A percentile compares a stretch with the other conserved stretches of the same genome.
Evolutionary conservation across 106 monocot genomes (phyloP).

Genomic region (Amphibolis antarctica): DNA sequence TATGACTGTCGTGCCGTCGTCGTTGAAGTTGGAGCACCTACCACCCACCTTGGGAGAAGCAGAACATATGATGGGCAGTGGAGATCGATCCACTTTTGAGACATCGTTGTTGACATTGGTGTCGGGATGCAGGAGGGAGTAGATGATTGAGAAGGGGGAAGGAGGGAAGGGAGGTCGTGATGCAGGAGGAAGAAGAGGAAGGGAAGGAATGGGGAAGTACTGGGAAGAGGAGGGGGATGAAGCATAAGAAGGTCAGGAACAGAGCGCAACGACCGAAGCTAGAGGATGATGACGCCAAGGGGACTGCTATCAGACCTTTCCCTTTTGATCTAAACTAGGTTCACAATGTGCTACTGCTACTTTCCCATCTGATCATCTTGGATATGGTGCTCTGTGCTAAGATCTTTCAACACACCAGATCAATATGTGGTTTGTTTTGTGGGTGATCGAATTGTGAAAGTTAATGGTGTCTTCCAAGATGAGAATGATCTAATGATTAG

Average conservation of each 20-base stretch:
- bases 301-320: background rate
- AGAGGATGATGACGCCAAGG: slow-evolving; percentile 2
- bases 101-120: background rate
- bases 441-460: too few species aligned
- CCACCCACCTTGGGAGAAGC: background rate
- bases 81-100: background rate
- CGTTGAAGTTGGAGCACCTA: background rate
- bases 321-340: slow-evolving; percentile 11
- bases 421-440: too few species aligned
- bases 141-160: background rate
- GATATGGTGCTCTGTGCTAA: too few species aligned
- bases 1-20: background rate
- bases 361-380: background rate
- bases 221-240: background rate
- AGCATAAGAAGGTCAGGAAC: background rate
- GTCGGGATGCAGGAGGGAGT: background rate
- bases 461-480: too few species aligned
- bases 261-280: background rate
- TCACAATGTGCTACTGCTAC: too few species aligned
- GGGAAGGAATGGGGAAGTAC: background rate
- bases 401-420: too few species aligned
- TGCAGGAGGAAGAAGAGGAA: too few species aligned
- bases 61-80: background rate
- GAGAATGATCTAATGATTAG: too few species aligned
- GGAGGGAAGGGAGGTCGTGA: background rate